Base-by-base conservation (phyloP, 331 rosid species). In the Ulmus americana region DNA sequence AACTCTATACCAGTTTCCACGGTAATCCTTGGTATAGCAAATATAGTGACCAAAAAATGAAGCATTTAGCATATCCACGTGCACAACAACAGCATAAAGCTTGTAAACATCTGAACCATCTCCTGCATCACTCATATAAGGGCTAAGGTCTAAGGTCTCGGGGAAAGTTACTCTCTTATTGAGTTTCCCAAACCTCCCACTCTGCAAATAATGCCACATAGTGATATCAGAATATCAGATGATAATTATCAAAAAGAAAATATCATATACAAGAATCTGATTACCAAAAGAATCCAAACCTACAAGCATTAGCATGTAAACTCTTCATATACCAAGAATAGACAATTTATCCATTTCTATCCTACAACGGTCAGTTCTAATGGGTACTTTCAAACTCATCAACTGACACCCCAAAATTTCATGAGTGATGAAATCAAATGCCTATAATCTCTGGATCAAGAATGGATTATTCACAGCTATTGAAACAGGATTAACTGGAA, bases 51-150 rank as follows among this genome's bases (percentile, higher is more conserved):
- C 99, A 13, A 87, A 94, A 78, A 22, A 90, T 40, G 99, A 94
- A 60, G 99, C 97, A 84, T 94, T 94, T 54, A 94, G 80, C 99
- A 90, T 85, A 71, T 94, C 99, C 18, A 94, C 76, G 77, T 94
- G 99, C 48, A 94, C 99, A 3, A 94, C 95, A 64, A 90, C 97
- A 1, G 88, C 99, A 57, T 94, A 94, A 45, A 94, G 88, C 78
- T 78, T 85, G 76, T 90, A 94, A n/a, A 82, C 60, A 70, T 94
- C 88, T 7, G 82, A 65, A 71, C 83, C 79, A 75, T 85, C 90
- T 70, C 91, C 90, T n/a, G 53, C 80, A 69, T 90, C 91, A 73
- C 96, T 90, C 95, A 87, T 87, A 69, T 87, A 94, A 12, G 95
- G 88, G 74, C 86, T 71, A 39, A 94, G 95, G 75, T 90, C 79